Evolutionary conservation across 108 stramenopile genomes (phyloP).

Genomic region (Fragilaria crotonensis): DNA sequence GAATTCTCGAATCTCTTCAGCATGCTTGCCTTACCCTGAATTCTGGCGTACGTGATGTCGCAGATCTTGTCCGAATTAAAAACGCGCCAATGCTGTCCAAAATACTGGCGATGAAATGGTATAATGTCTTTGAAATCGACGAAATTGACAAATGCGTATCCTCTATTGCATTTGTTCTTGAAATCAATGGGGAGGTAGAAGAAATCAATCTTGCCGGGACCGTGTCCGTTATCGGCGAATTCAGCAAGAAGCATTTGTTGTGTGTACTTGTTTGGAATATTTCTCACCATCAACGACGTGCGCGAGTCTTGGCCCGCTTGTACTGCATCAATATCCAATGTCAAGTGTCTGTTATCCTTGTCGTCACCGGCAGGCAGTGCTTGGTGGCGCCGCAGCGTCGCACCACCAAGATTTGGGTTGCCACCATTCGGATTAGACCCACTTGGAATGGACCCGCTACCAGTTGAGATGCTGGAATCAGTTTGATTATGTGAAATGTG

Average conservation of each 20-base stretch:
- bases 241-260: constrained; percentile 95
- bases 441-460: no score
- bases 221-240: constrained; percentile 82
- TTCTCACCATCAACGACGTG: constrained; percentile 98
- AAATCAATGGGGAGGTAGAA: constrained; percentile 99
- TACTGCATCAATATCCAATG: constrained; percentile 64
- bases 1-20: constrained; percentile 97
- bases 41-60: constrained; percentile 96
- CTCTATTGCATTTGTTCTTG: constrained; percentile 98
- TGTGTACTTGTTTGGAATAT: constrained; percentile 99
- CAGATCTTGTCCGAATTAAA: constrained; percentile 99
- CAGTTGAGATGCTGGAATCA: constrained; percentile 30
- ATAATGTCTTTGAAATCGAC: constrained; percentile 83
- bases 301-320: constrained; percentile 78
- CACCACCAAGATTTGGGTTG: no score
- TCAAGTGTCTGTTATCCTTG: constrained; percentile 27
- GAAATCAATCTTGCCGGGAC: constrained; percentile 93
- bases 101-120: constrained; percentile 85
- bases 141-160: constrained; percentile 99
- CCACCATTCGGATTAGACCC: no score
- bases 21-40: constrained; percentile 97
- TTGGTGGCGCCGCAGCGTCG: no score
- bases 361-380: constrained; percentile 19
- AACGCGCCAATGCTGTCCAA: constrained; percentile 88
- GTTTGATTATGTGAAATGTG: no score